Percentiles rank a stretch among this genome's conserved stretches.
These are phyloP conservation scores for Artemisia annua DNA, from an alignment of 129 eudicot genomes.

Conservation along the genomic window DNA sequence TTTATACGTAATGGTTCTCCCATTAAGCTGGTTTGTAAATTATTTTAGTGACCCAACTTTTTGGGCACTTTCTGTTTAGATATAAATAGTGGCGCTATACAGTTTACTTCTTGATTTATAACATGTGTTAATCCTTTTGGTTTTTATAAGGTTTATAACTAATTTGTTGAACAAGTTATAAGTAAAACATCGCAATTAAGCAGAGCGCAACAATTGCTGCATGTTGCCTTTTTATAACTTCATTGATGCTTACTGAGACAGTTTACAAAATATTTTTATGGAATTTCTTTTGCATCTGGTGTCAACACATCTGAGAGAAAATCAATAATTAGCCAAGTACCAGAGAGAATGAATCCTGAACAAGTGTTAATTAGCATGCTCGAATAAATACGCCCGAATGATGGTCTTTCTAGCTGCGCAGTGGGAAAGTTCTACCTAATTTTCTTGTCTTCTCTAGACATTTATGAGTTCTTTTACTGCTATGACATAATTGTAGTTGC, in stretches of 20 bases:
- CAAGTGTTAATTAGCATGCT: neutral
- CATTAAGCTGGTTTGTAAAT: slow-evolving; percentile 2
- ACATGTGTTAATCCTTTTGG: neutral
- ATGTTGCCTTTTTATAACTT: neutral
- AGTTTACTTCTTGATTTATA: slow-evolving; percentile 11
- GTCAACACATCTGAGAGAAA: slow-evolving; percentile 6
- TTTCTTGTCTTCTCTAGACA: neutral
- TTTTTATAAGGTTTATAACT: slow-evolving; percentile 1
- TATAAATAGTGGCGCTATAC: slow-evolving; percentile 6
- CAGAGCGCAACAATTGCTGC: neutral
- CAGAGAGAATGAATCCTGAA: slow-evolving; percentile 1
- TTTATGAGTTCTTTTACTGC: neutral
- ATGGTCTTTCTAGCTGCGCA: slow-evolving; percentile 8
- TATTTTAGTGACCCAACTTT: no score
- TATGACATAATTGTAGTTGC: neutral
- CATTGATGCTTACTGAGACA: neutral
- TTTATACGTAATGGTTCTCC: slow-evolving; percentile 12
- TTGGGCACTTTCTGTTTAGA: slow-evolving; percentile 10
- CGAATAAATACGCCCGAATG: neutral
- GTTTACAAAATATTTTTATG: slow-evolving; percentile 6
- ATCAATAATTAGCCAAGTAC: neutral
- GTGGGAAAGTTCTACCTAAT: no score
- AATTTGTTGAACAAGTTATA: no score
- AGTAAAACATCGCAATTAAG: no score
- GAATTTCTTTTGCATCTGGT: no score